Evolutionary conservation across 2,329 filamentous ascomycete genomes (phyloP), one percentile per base, ranked within the genome.

Genomic region (Incumbomyces lentus): DNA sequence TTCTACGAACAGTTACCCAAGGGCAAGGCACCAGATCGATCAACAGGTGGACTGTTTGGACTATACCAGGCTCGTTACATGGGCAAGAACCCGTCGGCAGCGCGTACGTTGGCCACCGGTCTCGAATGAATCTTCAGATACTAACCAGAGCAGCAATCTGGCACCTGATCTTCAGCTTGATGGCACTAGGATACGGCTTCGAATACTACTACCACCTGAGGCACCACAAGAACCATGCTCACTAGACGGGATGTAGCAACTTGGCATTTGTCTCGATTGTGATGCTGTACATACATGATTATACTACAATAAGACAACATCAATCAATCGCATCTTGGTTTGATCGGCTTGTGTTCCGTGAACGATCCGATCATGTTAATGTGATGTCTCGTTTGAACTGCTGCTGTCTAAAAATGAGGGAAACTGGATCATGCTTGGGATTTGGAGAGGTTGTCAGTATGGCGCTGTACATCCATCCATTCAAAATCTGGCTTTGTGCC

Each of bases 141-240:
- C 38, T 13, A 26, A 13, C 14, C 6, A 5, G 22, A 30, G 17
- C 60, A 98, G 92, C 92, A 55, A 79, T 98, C 64, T 75, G 94
- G 61, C 92, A 98, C 70, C 76, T 81, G 60, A 83, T 98, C 61
- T 81, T 77, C 59, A 74, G 79, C 64, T 72, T 98, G 53, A 72
- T 95, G 56, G 70, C 79, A 57, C 66, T 96, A 59, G 90, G 92
- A 62, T 98, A 98, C 71, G 85, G 84, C 61, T 87, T 96, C 74
- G 89, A 95, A 75, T 98, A 98, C 82, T 96, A 98, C 80, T 96
- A 94, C 86, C 93, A 98, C 74, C 79, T 98, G 64, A 92, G 92
- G 62, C 90, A 98, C 81, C 90, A 96, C 85, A 98, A 98, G 86
- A 96, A 98, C 84, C 93, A 98, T 71, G 86, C 87, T 62, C 92